Evolutionary conservation across 2,329 filamentous ascomycete genomes (phyloP), one percentile per base, ranked within the genome.

Genomic region (Elsinoe fawcettii): DNA sequence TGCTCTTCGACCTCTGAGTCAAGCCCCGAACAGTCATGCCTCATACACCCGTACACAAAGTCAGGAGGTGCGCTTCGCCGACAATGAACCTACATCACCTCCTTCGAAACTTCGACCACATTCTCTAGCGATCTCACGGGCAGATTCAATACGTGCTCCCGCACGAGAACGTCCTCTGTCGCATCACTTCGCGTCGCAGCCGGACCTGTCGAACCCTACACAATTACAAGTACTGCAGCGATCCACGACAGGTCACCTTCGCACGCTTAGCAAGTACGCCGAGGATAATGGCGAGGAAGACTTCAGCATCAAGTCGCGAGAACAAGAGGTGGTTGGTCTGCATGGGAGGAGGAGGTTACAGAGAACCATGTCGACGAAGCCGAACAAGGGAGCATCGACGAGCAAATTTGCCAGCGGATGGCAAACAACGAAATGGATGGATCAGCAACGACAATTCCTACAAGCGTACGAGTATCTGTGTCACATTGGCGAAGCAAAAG

Each of bases 401-500:
- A 39, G 70, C 70, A 58, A 63, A 63, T 23, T 70, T 65, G 20
- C 67, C 65, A 60, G 70, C 63, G 55, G 63, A 64, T 93, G 90
- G 86, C 83, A 88, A 61, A 85, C 85, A 18, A 83, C 88, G 51
- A 95, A 92, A 69, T 99, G 93, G 93, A 99, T 99, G 92, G 93
- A 99, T 71, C 93, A 95, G 69, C 92, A 99, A 69, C 83, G 93
- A 23, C 92, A 97, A 70, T 97, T 96, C 66, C 75, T 99, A 55
- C 89, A 95, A 71, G 93, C 93, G 5, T 99, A 99, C 69, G 93
- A 99, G 71, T 99, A 99, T 69, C 85, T 99, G 36, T 99, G 93
- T 69, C 93, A 99, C 68, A 97, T 99, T 63, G 93, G 93, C 70
- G 93, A 99, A 75, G 93, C 93, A 20, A 97, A 97, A 70, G 92